Base-by-base conservation (phyloP, 129 eudicot species). In the Heracleum sosnowskyi region DNA sequence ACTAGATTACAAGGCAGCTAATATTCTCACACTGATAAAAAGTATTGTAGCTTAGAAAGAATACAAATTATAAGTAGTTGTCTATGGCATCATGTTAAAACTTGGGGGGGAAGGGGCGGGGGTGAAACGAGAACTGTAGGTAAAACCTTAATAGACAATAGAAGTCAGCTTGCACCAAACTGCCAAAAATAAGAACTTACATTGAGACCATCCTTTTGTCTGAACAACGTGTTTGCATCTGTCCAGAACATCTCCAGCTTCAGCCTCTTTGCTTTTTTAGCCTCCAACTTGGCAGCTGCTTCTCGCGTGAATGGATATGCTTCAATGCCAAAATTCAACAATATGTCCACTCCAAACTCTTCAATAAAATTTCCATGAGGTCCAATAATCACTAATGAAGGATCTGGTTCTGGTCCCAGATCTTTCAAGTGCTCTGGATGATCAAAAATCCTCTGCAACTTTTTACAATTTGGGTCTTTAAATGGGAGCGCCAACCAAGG, bases 221-320 rank as follows among this genome's bases (percentile, higher is more conserved):
- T 63, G 20, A 63, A 63, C 1, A 29, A 26, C 17, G 37, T 29
- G 70, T 63, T 63, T 63, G 70, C 36, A 63, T 63, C 36, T 20
- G 7, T 63, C 70, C 70, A 63, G 70, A 63, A 26, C 70, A 63
- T 63, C 70, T 63, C 36, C 70, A 63, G 70, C 70, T 63, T 63
- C 36, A 63, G 18, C 70, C 36, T 29, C 37, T 63, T 63, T 29
- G 36, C 70, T 63, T 63, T 63, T 29, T 63, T 37, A 28, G 20
- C 70, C 36, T 63, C 70, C 36, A 63, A 63, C 70, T 63, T 63
- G 37, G 70, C 70, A 29, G 36, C 70, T 63, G 70, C 28, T 11
- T 63, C 20, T 2, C 37, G 70, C 0, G 70, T 28, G 36, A 63
- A 63, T 63, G 70, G 70, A 63, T 63, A 63, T 63, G 70, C 70